Percentiles rank a stretch among this genome's conserved stretches.
Evolutionary conservation across 192 early-diverging fungal genomes (phyloP).

Genomic region (Coemansia brasiliensis): DNA sequence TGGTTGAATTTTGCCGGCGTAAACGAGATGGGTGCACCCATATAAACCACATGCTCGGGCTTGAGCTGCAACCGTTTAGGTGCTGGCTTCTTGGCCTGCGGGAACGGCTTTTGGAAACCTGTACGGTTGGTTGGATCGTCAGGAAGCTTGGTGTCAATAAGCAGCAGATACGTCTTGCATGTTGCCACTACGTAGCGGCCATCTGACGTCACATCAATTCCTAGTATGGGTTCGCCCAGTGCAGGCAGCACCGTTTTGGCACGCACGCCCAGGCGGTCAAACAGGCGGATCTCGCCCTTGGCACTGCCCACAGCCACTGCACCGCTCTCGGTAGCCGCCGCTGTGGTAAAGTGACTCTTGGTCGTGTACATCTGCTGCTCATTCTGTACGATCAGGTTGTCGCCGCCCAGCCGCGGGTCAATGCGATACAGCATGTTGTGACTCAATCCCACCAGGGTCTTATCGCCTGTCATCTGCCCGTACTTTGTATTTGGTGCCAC

Average conservation of each 20-base stretch:
- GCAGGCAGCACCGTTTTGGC: constrained; percentile 88
- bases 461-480: constrained; percentile 69
- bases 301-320: constrained; percentile 76
- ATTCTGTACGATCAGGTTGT: constrained; percentile 66
- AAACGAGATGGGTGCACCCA: constrained; percentile 69
- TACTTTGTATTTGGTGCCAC: constrained; percentile 77
- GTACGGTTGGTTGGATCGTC: constrained; percentile 56
- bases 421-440: constrained; percentile 83
- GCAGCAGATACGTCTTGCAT: constrained; percentile 78
- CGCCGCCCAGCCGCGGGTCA: constrained; percentile 77
- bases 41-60: constrained; percentile 85
- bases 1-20: constrained; percentile 90
- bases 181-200: constrained; percentile 88
- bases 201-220: constrained; percentile 85
- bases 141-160: constrained; percentile 72
- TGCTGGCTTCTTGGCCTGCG: constrained; percentile 65
- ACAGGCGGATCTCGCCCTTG: constrained; percentile 90
- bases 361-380: constrained; percentile 71
- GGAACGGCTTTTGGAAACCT: constrained; percentile 72
- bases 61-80: constrained; percentile 76
- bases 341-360: constrained; percentile 69
- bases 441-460: constrained; percentile 81
- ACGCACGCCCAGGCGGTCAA: constrained; percentile 72
- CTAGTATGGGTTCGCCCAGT: constrained; percentile 82
- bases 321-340: constrained; percentile 75